Base-by-base conservation (phyloP, 129 eudicot genomes). In the Flaveria linearis region DNA sequence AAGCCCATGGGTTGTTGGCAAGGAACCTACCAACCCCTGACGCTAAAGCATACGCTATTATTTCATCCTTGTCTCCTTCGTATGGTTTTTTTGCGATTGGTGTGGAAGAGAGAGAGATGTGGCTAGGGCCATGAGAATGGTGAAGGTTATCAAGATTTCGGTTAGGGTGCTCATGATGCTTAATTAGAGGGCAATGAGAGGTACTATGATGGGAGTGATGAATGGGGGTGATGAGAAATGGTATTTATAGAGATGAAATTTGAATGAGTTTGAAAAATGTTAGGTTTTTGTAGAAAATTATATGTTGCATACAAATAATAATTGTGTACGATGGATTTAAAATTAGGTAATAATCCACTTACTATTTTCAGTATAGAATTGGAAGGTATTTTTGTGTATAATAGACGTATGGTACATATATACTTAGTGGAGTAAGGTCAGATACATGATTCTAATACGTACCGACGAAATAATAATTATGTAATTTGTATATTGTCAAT, bases 161-260 rank as follows among this genome's bases (percentile, higher is more conserved):
- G 36, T 36, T 71, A 61, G 39, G 74, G 73, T 72, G 58, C 9
- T 79, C 83, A 79, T 79, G 83, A 58, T 72, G 77, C 41, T 36
- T 36, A 36, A 36, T 43, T 43, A 43, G 47, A 43, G 60, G 3
- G 43, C 7, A 22, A 25, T 22, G 62, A 14, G 3, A 18, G 14
- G 17, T 43, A 45, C 9, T 43, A 9, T 74, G 15, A 43, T 74
- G 62, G 33, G 7, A n/a, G 45, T 57, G 69, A 55, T 64, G 6
- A 9, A 52, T 2, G 2, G 49, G 49, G 49, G 0, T 55, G 20
- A 47, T 16, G 10, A 50, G 28, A 71, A 7, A 20, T 20, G 50
- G 76, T 78, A 78, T 71, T 47, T 71, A 78, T 78, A 78, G 77
- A 60, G 71, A 78, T 62, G 72, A n/a, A 50, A 49, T 71, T 16